These are phyloP conservation scores for Cryphonectria japonica DNA, from an alignment of 2,329 filamentous ascomycete species.

Conservation along the genomic window DNA sequence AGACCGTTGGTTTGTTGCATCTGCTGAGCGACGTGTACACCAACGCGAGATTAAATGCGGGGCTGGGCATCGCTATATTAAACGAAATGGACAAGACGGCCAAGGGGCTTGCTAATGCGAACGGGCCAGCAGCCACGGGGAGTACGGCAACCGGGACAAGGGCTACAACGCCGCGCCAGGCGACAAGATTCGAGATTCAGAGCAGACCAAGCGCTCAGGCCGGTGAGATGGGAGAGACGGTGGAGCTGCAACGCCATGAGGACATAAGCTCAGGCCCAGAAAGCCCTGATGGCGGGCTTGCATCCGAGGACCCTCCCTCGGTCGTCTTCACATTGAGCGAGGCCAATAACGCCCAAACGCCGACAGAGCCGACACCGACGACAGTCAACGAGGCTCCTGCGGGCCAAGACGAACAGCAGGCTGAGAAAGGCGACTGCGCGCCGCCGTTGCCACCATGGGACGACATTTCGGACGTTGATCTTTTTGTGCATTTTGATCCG, in stretches of 20 bases:
- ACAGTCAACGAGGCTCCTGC: background rate
- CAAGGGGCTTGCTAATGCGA: conserved; percentile 40
- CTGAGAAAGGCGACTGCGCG: conserved; percentile 17
- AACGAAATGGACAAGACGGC: conserved; percentile 60
- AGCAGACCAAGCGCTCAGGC: background rate
- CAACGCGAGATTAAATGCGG: conserved; percentile 58
- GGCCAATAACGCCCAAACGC: background rate
- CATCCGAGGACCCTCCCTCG: background rate
- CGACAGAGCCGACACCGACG: background rate
- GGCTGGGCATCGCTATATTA: conserved; percentile 58
- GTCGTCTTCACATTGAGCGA: background rate
- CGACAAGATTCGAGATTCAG: background rate
- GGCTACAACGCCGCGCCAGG: background rate
- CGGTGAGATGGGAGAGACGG: background rate
- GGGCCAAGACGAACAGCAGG: background rate
- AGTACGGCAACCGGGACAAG: conserved; percentile 25
- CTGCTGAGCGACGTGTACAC: conserved; percentile 61
- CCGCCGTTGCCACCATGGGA: conserved; percentile 27
- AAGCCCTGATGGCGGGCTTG: background rate
- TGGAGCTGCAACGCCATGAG: background rate
- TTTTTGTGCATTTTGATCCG: conserved; percentile 60
- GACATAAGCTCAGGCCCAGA: background rate
- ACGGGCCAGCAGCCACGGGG: conserved; percentile 24
- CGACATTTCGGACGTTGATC: conserved; percentile 52
- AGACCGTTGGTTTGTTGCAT: conserved; percentile 57